phyloP scores from a whole-genome alignment of 2,329 filamentous ascomycete genomes.

The Exophiala sp. region DNA sequence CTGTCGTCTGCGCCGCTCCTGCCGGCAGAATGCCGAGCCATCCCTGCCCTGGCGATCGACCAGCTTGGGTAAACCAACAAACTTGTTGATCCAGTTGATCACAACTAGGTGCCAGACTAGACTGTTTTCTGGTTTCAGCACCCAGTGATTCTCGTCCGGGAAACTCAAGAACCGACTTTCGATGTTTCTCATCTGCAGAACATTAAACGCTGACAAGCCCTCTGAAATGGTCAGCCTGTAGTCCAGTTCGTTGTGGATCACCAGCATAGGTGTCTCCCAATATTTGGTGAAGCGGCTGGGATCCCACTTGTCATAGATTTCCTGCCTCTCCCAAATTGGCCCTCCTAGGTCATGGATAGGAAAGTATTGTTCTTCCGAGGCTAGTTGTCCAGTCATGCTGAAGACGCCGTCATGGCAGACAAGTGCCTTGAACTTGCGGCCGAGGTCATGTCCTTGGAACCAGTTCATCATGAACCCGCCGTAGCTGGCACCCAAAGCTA shows the following conservation, averaged over 20 bases:
- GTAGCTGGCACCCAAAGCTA: conserved; percentile 50
- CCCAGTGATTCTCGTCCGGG: conserved; percentile 75
- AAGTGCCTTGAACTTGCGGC: conserved; percentile 52
- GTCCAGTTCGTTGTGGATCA: conserved; percentile 86
- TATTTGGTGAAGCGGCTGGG: conserved; percentile 53
- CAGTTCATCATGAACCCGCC: conserved; percentile 59
- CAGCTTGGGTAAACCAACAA: conserved; percentile 49
- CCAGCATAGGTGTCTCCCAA: conserved; percentile 81
- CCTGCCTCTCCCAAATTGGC: conserved; percentile 45
- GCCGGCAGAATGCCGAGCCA: conserved; percentile 22
- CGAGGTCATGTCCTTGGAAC: conserved; percentile 51
- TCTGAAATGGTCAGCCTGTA: conserved; percentile 82
- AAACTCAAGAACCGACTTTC: conserved; percentile 75
- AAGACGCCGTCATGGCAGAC: conserved; percentile 47
- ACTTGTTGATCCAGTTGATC: conserved; percentile 64
- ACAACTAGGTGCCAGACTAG: conserved; percentile 86
- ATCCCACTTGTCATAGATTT: conserved; percentile 54
- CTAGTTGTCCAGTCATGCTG: conserved; percentile 40
- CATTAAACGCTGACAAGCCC: conserved; percentile 78
- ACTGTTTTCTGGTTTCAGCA: conserved; percentile 85
- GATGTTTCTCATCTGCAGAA: conserved; percentile 67
- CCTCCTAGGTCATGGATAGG: conserved; percentile 49
- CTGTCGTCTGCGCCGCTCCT: conserved; percentile 8
- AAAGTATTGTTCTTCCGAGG: conserved; percentile 52
- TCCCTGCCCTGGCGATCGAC: conserved; percentile 32